Conservation (phyloP, 2,329 filamentous ascomycete genomes). For the Elsinoe australis region DNA sequence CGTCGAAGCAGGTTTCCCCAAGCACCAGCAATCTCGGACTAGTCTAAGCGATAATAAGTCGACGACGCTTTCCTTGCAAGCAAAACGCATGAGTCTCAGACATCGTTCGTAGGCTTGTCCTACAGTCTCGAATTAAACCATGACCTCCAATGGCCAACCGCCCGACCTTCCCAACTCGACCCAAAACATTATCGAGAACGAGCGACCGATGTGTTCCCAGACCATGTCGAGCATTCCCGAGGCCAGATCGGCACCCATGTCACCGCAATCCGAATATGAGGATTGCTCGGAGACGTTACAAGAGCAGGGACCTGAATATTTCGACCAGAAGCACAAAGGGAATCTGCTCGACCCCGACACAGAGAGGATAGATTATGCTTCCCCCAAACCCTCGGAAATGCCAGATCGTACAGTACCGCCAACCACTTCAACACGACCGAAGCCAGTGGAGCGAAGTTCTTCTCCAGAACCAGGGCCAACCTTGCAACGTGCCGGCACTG, state of each 20-base stretch:
- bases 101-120: neutral
- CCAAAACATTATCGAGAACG: slow-evolving; percentile 5
- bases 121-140: neutral
- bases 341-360: slow-evolving; percentile 4
- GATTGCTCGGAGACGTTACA: neutral
- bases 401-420: neutral
- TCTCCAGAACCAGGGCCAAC: neutral
- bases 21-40: neutral
- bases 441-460: neutral
- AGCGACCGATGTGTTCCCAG: too few relatives aligned
- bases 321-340: slow-evolving; percentile 1
- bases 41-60: slow-evolving; percentile 1
- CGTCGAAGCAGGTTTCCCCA: slow-evolving; percentile 11
- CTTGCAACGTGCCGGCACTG: slow-evolving; percentile 6
- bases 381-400: neutral
- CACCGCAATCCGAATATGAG: neutral
- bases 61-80: too few relatives aligned
- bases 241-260: neutral
- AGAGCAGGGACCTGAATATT: slow-evolving; percentile 12
- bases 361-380: neutral
- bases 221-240: neutral
- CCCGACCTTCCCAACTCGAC: neutral
- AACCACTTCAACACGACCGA: too few relatives aligned
- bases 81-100: neutral
- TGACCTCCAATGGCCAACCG: neutral